Base-by-base conservation (phyloP, 2,329 filamentous ascomycete species). In the Penicillium sp. region DNA sequence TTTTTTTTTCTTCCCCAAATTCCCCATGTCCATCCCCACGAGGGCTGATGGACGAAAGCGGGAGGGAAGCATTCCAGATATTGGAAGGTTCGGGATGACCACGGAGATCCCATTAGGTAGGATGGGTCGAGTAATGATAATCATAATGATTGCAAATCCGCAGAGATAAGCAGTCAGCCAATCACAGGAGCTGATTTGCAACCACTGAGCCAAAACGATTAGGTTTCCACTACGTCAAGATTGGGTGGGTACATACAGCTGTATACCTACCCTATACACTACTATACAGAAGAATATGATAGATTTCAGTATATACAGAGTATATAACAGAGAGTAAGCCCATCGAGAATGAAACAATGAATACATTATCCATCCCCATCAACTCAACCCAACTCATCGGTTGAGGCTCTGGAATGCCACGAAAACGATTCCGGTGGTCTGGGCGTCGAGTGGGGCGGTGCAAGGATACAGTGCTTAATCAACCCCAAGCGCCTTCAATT, bases 171-270 rank as follows among this genome's bases (percentile, higher is more conserved):
- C 36, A 21, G 2, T n/a, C 13, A 13, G 40, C 70, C 70, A 73
- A 73, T 73, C 59, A 73, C 54, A n/a, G 31, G 0, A 7, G 4
- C 23, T 58, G 55, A 31, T 67, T 72, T 69, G 55, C 66, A 67
- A 71, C 58, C 52, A 53, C 60, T 63, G 50, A 52, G 52, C 56
- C 61, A 61, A 63, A 60, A 59, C 65, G 68, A 71, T 71, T 71
- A 72, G 65, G 58, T 67, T 70, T 67, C 48, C 56, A 55, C 68
- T 70, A 73, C 69, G 70, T 73, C 69, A 72, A 69, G 34, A 37
- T 37, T 37, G 16, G n/a, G 33, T 34, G 33, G 33, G n/a, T n/a
- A 34, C 33, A 14, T 10, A 28, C 10, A 28, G 10, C 24, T 5
- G 24, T 28, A 28, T 28, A 28, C 24, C 5, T 28, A 28, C 24